Evolutionary conservation across 768 basidiomycete species (phyloP).

Genomic region (Tubosaeta brunneosetosa): DNA sequence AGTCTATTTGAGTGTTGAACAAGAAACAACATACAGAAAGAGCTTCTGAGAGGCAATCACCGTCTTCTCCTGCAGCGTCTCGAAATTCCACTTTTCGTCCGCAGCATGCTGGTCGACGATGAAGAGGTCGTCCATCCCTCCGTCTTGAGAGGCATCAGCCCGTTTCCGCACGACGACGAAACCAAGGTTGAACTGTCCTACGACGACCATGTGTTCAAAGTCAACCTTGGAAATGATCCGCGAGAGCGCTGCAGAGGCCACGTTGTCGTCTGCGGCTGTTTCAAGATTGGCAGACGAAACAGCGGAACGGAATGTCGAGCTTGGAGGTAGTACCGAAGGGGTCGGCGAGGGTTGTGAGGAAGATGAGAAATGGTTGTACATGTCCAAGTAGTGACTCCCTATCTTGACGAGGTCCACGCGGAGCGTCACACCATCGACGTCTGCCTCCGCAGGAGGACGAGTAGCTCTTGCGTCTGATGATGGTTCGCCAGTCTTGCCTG

Average conservation of each 20-base stretch:
- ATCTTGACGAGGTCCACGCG: conserved; percentile 19
- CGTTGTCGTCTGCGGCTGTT: conserved; percentile 46
- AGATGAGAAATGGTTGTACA: background rate
- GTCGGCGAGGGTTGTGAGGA: background rate
- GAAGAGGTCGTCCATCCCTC: conserved; percentile 77
- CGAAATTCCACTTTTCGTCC: conserved; percentile 99
- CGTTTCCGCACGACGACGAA: conserved; percentile 83
- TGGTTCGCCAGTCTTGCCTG: conserved; percentile 9
- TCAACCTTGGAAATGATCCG: conserved; percentile 84
- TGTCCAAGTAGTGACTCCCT: conserved; percentile 28
- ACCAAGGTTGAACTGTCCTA: conserved; percentile 95
- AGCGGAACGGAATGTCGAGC: conserved; percentile 17
- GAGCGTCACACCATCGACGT: conserved; percentile 12
- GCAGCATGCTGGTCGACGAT: conserved; percentile 97
- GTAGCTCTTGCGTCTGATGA: background rate
- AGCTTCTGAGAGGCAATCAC: conserved; percentile 82
- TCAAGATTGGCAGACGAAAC: conserved; percentile 28
- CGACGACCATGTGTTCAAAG: conserved; percentile 64
- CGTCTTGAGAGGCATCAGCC: conserved; percentile 5
- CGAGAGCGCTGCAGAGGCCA: conserved; percentile 63
- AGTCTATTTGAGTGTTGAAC: background rate
- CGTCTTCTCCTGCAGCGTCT: conserved; percentile 87
- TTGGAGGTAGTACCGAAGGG: background rate
- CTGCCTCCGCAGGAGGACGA: background rate
- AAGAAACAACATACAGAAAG: conserved; percentile 53